Base-by-base conservation (phyloP, 441 rosid genomes). In the Melastoma candidum region DNA sequence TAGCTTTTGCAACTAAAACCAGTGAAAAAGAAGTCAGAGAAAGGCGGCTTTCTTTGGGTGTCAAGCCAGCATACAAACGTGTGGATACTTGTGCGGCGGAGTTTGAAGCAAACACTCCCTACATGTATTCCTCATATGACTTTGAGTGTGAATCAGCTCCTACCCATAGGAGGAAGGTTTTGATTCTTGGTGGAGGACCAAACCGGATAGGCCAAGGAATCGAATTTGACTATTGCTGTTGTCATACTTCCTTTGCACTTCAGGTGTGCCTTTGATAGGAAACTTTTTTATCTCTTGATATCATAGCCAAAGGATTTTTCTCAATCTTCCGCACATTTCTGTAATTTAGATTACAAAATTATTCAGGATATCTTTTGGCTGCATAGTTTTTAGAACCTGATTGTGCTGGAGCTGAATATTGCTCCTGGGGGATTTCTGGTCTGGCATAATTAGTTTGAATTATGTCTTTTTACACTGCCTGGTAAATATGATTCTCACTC, bases 41-140 rank as follows among this genome's bases (percentile, higher is more conserved):
- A 41, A 82, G 73, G 68, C 71, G 97, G 17, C 58, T 82, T 11
- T 79, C 82, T 27, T 57, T 86, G 29, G 92, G 97, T 62, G 85
- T 88, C 70, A 59, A 71, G 61, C 98, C 98, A 14, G 74, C 85
- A 60, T 92, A 79, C 65, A 92, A 92, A 74, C 76, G 94, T 63
- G 98, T 92, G 11, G 98, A 92, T 71, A 92, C 98, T 17, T 88
- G 98, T 63, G 97, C 98, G 53, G 97, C 98, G 12, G 98, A 92
- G 72, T 92, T 92, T 63, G 95, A 88, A 77, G 97, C 98, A 2
- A 74, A 84, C 61, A 88, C 98, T 57, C 98, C 97, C 17, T 92
- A 88, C 69, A 85, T 92, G 98, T 92, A 85, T 62, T 92, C 98
- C n/a, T 84, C 95, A 22, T 92, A 88, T 71, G 98, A 92, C 76